phyloP scores from a whole-genome alignment of 305 asterid species.

The Solanum hybrid region DNA sequence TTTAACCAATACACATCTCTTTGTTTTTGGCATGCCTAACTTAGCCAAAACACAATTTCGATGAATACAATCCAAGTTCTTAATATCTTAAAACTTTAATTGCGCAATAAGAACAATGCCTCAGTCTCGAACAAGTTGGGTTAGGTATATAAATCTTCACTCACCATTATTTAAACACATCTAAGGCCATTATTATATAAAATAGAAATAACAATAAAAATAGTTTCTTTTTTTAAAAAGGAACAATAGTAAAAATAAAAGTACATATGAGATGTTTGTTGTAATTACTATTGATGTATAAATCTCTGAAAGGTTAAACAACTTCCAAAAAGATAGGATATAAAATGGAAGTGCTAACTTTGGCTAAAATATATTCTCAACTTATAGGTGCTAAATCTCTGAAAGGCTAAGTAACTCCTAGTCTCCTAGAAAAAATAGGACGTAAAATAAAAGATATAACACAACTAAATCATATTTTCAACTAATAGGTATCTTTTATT shows the following conservation, averaged over 20 bases:
- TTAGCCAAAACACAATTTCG: neutral
- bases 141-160: neutral
- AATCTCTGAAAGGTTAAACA: neutral
- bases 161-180: neutral
- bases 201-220: neutral
- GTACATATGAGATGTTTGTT: neutral
- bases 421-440: neutral
- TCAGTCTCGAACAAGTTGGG: neutral
- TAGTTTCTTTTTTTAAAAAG: neutral
- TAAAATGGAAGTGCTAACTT: neutral
- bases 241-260: neutral
- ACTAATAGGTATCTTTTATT: neutral
- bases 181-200: neutral
- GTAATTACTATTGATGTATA: neutral
- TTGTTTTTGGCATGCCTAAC: neutral
- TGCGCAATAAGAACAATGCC: neutral
- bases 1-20: neutral
- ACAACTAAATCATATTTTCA: neutral
- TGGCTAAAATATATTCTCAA: neutral
- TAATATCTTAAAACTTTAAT: neutral
- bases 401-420: neutral
- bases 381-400: neutral
- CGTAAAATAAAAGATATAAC: neutral
- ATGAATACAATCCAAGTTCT: neutral
- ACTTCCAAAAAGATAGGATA: neutral